Evolutionary conservation across 148 eudicot species (phyloP), one percentile per base, ranked within the genome.

Genomic region (Rhododendron mucronatum): DNA sequence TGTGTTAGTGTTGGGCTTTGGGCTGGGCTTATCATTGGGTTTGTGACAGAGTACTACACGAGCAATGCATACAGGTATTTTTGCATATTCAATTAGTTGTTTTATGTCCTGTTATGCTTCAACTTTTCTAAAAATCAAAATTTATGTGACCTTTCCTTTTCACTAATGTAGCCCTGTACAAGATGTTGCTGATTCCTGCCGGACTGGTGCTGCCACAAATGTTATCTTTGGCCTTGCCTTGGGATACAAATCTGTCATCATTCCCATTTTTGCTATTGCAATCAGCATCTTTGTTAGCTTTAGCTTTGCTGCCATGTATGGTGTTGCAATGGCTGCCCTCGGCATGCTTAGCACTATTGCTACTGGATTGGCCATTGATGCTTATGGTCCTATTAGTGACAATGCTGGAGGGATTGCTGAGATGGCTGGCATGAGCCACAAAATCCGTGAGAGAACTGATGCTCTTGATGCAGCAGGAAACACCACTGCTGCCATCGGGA

Each of bases 111-210:
- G 93, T 89, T 1, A 86, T 90, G 45, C 20, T 61, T 61, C 69
- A 23, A 61, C 69, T 61, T 61, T 61, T 28, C 12, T 6, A 21
- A 1, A 21, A 61, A 21, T 75, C n/a, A 74, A 12, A 21, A 12
- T 50, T 76, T 35, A 45, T 23, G 10, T 80, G 5, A 37, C 30
- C 16, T 35, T 35, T 30, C 4, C 50, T 33, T 14, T 30, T 74
- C 1, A 15, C 4, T 86, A 80, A 75, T 39, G 30, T 18, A 93
- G 95, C 84, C 95, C 95, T 30, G 95, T 93, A 85, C 94, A 91
- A 88, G 95, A 93, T 88, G 95, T 93, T 83, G 95, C 95, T 86
- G 94, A 93, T 89, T 91, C 95, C 81, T 93, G 95, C 93, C 90
- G 91, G 33, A 93, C 95, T 69, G 95, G 95, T 81, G 95, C 95